Base-by-base conservation (phyloP, 306 rosid genomes). In the Trifolium fragiferum region DNA sequence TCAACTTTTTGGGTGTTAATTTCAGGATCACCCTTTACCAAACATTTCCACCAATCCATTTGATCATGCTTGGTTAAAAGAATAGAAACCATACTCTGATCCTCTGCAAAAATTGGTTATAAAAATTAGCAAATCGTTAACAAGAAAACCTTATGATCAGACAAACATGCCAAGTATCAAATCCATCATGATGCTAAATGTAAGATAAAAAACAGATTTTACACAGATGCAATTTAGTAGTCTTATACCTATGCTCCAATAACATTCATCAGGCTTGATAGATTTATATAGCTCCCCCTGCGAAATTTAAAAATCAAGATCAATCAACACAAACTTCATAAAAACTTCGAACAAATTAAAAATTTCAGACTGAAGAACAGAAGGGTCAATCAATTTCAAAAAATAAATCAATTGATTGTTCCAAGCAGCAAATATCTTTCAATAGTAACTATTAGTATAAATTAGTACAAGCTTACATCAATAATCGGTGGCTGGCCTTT, bases 41-140 rank as follows among this genome's bases (percentile, higher is more conserved):
- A 58, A 81, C 82, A 78, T 75, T 87, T 95, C 99, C 99, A 95
- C 99, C 99, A 95, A 70, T 89, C 96, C 98, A 95, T 86, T 81
- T 92, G 97, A 80, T 95, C 88, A 54, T 86, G 96, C 84, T 95
- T 95, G 70, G 99, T 95, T 85, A 95, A 84, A 44, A 95, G 98
- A 82, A 95, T 86, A 57, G 96, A 87, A 73, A 95, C 0, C 13
- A 84, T 30, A 62, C 65, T 89, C 73, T 92, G 96, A 78, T 95
- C 99, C 98, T 95, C 98, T 95, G 93, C 67, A 89, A 78, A 89
- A 25, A 83, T 54, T 37, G 15, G 37, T 30, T 77, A 50, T 33
- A 47, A 53, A 69, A 65, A 19, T 23, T 8, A 50, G 15, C 2
- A 60, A 49, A 15, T 9, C 18, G 10, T 4, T 6, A 30, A 30